Base-by-base conservation (phyloP, 2,329 filamentous ascomycete genomes). In the Fusarium austroafricanum region DNA sequence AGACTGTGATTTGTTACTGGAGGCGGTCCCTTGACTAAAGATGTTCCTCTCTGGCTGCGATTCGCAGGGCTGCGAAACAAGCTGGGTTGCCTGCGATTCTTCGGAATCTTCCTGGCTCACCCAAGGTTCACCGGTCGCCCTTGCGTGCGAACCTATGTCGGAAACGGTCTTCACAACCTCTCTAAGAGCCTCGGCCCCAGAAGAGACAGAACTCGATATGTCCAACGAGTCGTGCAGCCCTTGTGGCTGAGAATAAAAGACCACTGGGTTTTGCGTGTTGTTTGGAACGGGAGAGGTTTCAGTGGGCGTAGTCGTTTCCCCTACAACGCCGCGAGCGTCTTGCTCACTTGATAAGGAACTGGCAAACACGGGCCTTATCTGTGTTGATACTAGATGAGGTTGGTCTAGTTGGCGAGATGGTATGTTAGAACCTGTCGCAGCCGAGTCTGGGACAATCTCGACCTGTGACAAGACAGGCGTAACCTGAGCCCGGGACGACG, bases 41-140 rank as follows among this genome's bases (percentile, higher is more conserved):
- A 42, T 58, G 18, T 70, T 58, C 17, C 54, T 60, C 29, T 61
- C 61, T 8, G 55, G 42, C 28, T 52, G 65, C 18, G 57, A 46
- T 5, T 26, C 26, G 9, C 26, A 26, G 26, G 26, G 26, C 26
- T 54, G 65, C 18, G 57, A 46, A 17, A 73, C 38, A n/a, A 73
- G 44, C 46, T 78, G 77, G 39, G 75, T 73, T 54, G 73, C 76
- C 59, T 75, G 77, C 39, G 68, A 73, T 44, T 68, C 70, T 33
- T 59, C 45, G 18, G 31, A 35, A 15, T 26, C 44, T 14, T 46
- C 37, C 10, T 45, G 23, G 14, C 12, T 47, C 26, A 28, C 26
- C 5, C 28, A 55, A 29, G 52, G 11, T 42, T 42, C 15, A 44
- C 20, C 15, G 10, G 20, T n/a, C 18, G 52, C 23, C 17, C 26